Evolutionary conservation across 1,284 basidiomycete species (phyloP), one percentile per base, ranked within the genome.

Genomic region (Sporisorium scitamineum): DNA sequence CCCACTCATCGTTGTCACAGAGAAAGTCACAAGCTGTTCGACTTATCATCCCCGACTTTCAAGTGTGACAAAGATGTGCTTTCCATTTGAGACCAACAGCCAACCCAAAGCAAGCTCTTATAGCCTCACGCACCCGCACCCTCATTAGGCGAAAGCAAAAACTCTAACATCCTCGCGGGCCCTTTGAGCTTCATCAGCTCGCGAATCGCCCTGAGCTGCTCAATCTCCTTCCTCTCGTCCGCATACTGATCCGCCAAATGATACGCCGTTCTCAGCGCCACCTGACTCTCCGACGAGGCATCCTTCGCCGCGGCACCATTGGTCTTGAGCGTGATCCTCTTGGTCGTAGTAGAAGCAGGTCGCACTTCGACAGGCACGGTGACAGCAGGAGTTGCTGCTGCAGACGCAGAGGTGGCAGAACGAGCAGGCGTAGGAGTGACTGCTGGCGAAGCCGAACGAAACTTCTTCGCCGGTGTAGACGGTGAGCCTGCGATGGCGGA

Each of bases 201-300:
- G 22, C 67, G 60, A 26, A 82, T 61, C 10, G 76, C 80, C 3
- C 80, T 62, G n/a, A 82, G 62, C 62, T 80, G 71, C 10, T 71
- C 71, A 18, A 82, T 71, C 62, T 82, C 79, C 39, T 47, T 59
- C 18, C 66, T 54, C 58, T 73, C 57, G 26, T 63, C 55, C 18
- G 32, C 57, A 24, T 67, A 58, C 63, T 77, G 70, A 7, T 59
- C 62, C 16, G 57, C 24, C 34, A 73, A 24, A 48, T 76, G 76
- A 9, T 56, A 39, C 8, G 68, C 67, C 14, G 54, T 64, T 20
- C 59, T 50, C 32, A 71, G 34, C 16, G 69, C 61, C 16, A 26
- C 32, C 29, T 61, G 58, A 22, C 39, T 60, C 20, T 63, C 64
- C 22, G 48, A 29, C 1, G 27, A 27, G 22, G 18, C 7, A 10